Base-by-base conservation (phyloP, 2,329 filamentous ascomycete species). In the Coniochaeta sp. region DNA sequence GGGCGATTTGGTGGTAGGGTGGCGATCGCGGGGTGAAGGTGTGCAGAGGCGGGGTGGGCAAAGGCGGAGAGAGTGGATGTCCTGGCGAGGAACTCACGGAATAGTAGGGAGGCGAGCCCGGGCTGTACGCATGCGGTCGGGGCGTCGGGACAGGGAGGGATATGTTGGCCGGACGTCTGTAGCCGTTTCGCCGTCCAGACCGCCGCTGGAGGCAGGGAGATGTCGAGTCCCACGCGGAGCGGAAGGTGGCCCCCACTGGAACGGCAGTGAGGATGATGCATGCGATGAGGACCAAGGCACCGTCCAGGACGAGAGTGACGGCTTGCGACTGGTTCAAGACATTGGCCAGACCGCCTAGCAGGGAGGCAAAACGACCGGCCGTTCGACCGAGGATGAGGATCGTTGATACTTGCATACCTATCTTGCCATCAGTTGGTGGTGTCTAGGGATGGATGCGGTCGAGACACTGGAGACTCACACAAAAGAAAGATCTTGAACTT, bases 401-500 rank as follows among this genome's bases (percentile, higher is more conserved):
- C 0, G 72, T 68, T 11, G 74, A 68, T 6, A 71, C 33, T 60
- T 79, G 75, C 55, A 75, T 65, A 38, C 68, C 78, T 80, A 34
- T 11, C 47, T 28, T 38, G 14, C 14, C 7, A 38, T 47, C 2
- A 47, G 43, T 5, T 43, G 38, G 38, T 43, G 38, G 17, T 26
- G 47, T 17, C 12, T 8, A n/a, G 7, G 2, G 22, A 26, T 6
- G 22, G 24, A 16, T 19, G 22, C 50, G 24, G 17, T 22, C 28
- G 19, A 24, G 19, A 1, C n/a, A 11, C 3, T 14, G 2, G 36
- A 26, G 26, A 67, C 74, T 62, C 73, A 83, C 81, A 72, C 58
- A 77, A 64, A 4, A 82, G 67, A 47, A 80, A 80, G 4, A 68
- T 67, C 58, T 70, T 77, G 64, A 81, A 83, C 6, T 69, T 67